Evolutionary conservation across 2,329 filamentous ascomycete species (phyloP), one percentile per base, ranked within the genome.

Genomic region (Podosphaera fusca): DNA sequence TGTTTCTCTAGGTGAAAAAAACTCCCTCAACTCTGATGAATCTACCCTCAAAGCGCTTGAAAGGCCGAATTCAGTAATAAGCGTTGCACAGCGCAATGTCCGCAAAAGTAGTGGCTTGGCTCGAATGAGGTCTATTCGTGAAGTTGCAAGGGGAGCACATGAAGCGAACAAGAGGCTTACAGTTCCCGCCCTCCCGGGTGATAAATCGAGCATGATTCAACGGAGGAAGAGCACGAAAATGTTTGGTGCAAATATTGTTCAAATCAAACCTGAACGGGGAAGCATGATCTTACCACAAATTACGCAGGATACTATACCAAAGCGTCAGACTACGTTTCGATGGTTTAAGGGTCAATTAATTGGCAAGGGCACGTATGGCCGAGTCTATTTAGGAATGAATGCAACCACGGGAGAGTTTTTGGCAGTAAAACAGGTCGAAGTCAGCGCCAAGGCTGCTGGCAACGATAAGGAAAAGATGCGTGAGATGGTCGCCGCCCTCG

Each of bases 341-440:
- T 98, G 94, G 83, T 95, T 96, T 76, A 94, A 95, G 71, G 92
- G 92, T 76, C 88, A 96, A 70, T 79, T 98, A 51, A 98, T 98
- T 65, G 92, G 92, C 62, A 96, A 98, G 70, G 92, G 92, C 56
- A 98, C 92, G 0, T 98, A 95, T 66, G 92, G 92, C 7, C 84
- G 89, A 49, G 92, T 98, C n/a, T 98, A 98, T 65, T 79, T 98
- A 4, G 92, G 92, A 71, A 96, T 98, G 85, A 98, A 98, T 71
- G 92, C 92, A 52, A 96, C 94, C 2, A 98, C 89, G 53, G 92
- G 92, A 74, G 92, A 98, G 68, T 90, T 98, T 68, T 76, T 98
- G 70, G 92, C 92, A 10, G 92, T 98, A 61, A 98, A 98, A 71
- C 90, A 98, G 72, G 92, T 98, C 49, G 92, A 98, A 70, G 89